Evolutionary conservation across 2,329 filamentous ascomycete genomes (phyloP).

Genomic region (Pseudofabraea citricarpa): DNA sequence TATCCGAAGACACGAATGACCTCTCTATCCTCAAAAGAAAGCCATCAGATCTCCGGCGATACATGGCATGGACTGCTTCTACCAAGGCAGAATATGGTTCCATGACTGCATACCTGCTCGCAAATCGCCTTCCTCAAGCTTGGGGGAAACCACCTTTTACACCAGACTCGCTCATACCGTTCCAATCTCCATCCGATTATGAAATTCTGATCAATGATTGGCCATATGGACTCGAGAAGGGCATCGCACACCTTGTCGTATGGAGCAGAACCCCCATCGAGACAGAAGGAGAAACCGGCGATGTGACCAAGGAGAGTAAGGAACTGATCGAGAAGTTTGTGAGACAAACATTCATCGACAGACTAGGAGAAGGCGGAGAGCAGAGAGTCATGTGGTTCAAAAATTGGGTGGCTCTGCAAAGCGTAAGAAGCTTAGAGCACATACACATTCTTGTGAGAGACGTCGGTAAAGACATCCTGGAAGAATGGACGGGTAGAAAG

Average conservation of each 20-base stretch:
- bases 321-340: conserved; percentile 61
- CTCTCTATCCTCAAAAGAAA: conserved; percentile 73
- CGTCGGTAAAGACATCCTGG: conserved; percentile 45
- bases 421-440: conserved; percentile 81
- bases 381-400: conserved; percentile 77
- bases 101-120: conserved; percentile 73
- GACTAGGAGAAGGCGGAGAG: background rate
- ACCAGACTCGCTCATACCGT: conserved; percentile 34
- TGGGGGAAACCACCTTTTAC: conserved; percentile 63
- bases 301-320: conserved; percentile 65
- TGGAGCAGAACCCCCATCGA: conserved; percentile 84
- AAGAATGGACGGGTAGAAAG: conserved; percentile 44
- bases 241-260: conserved; percentile 77
- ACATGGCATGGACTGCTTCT: conserved; percentile 70
- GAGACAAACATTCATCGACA: conserved; percentile 1
- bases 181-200: conserved; percentile 51
- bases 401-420: conserved; percentile 88
- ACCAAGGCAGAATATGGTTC: conserved; percentile 71
- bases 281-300: conserved; percentile 64
- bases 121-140: conserved; percentile 55
- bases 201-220: conserved; percentile 84
- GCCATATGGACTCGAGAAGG: conserved; percentile 73
- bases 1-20: conserved; percentile 43
- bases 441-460: conserved; percentile 71
- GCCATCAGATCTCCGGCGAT: conserved; percentile 74